A percentile compares a stretch with the other conserved stretches of the same genome.
These are phyloP conservation scores for Zanthoxylum bungeanum DNA, from an alignment of 345 rosid species.

Conservation along the genomic window DNA sequence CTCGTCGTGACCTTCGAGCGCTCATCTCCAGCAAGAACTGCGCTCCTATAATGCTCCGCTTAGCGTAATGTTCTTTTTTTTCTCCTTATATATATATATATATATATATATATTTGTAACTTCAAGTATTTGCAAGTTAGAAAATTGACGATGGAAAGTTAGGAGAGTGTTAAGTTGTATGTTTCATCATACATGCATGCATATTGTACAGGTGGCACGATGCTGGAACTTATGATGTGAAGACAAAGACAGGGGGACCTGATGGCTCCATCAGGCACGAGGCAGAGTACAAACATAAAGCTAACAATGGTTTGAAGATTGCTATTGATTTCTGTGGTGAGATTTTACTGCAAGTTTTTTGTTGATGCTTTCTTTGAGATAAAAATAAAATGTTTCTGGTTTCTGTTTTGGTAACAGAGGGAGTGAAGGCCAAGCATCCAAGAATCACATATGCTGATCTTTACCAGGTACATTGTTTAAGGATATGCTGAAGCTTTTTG, in stretches of 20 bases:
- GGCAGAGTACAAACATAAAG: slow-evolving; percentile 42
- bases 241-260: slow-evolving; percentile 81
- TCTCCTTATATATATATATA: too few species aligned
- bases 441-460: slow-evolving; percentile 72
- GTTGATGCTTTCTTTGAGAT: too few species aligned
- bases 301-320: slow-evolving; percentile 59
- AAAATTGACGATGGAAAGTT: too few species aligned
- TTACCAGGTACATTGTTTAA: slow-evolving; percentile 88
- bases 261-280: slow-evolving; percentile 71
- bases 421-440: slow-evolving; percentile 63
- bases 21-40: slow-evolving; percentile 63
- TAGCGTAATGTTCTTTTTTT: slow-evolving; percentile 49
- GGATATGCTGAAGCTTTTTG: too few species aligned
- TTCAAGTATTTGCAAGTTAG: too few species aligned
- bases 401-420: slow-evolving; percentile 42
- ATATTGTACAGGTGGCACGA: slow-evolving; percentile 61
- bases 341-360: slow-evolving; percentile 6
- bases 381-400: slow-evolving; percentile 16
- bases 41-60: slow-evolving; percentile 89
- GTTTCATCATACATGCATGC: neutral
- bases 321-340: slow-evolving; percentile 76
- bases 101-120: too few species aligned
- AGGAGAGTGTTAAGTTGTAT: neutral
- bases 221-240: slow-evolving; percentile 88
- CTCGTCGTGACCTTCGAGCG: slow-evolving; percentile 74